Percentiles rank a stretch among this genome's conserved stretches.
phyloP scores from a whole-genome alignment of 495 filamentous ascomycete genomes.

The Annulohypoxylon bovei region DNA sequence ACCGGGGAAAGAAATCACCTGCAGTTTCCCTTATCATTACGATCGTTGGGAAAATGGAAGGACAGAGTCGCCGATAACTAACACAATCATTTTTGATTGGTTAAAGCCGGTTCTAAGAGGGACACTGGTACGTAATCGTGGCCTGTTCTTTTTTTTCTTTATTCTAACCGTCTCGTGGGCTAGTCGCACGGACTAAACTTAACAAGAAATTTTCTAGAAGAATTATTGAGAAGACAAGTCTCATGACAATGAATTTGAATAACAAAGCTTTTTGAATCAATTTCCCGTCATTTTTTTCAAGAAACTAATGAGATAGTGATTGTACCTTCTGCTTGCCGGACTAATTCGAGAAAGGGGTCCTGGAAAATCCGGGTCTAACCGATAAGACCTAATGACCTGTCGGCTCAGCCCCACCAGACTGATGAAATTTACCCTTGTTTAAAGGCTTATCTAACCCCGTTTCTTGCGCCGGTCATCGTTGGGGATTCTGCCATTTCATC shows the following conservation, averaged over 20 bases:
- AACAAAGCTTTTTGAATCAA: slow-evolving; percentile 5
- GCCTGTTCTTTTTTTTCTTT: slow-evolving; percentile 15
- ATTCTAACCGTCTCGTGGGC: not conserved
- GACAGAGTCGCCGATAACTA: slow-evolving; percentile 26
- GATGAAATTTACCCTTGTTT: not conserved
- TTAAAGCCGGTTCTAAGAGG: slow-evolving; percentile 10
- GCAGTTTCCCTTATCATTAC: slow-evolving; percentile 37
- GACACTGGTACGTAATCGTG: slow-evolving; percentile 29
- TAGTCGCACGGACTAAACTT: not conserved
- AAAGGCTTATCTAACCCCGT: slow-evolving; percentile 13
- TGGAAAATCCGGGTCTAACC: slow-evolving; percentile 17
- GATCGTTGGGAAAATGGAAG: slow-evolving; percentile 18
- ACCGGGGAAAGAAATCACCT: slow-evolving; percentile 29
- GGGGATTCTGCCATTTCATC: not conserved
- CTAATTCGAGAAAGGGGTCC: slow-evolving; percentile 12
- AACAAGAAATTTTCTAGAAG: slow-evolving; percentile 5
- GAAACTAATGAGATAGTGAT: not conserved
- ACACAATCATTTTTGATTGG: slow-evolving; percentile 33
- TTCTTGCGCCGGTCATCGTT: slow-evolving; percentile 1
- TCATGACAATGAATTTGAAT: not conserved
- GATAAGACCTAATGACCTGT: slow-evolving; percentile 10
- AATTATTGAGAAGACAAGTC: not conserved
- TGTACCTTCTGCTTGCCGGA: not conserved
- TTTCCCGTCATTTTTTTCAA: not conserved
- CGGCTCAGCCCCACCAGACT: slow-evolving; percentile 16